Conservation (phyloP, 306 rosid species). For the Prunus kanzakura region DNA sequence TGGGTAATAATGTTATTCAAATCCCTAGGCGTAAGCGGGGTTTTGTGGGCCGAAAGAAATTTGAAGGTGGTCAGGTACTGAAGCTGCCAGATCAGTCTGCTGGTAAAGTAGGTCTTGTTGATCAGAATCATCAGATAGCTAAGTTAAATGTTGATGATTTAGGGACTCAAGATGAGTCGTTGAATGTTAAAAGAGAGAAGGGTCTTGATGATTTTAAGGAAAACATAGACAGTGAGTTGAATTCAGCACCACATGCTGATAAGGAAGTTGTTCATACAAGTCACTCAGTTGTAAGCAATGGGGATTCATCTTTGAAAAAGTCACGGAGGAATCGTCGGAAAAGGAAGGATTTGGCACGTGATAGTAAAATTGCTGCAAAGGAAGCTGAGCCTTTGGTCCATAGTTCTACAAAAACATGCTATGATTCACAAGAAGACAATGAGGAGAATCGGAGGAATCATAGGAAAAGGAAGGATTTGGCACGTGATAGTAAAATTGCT, state of each 20-base stretch:
- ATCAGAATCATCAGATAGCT: slow-evolving; percentile 46
- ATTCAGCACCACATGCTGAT: slow-evolving; percentile 16
- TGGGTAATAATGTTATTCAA: slow-evolving; percentile 44
- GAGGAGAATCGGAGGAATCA: slow-evolving; percentile 60
- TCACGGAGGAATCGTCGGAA: slow-evolving; percentile 48
- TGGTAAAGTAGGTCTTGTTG: slow-evolving; percentile 34
- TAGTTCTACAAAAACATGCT: slow-evolving; percentile 39
- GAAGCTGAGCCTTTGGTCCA: slow-evolving; percentile 47
- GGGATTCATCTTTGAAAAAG: slow-evolving; percentile 41
- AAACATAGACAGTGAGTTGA: slow-evolving; percentile 15
- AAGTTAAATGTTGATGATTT: slow-evolving; percentile 45
- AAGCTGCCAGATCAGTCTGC: slow-evolving; percentile 38
- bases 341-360: slow-evolving; percentile 37
- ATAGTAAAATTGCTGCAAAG: slow-evolving; percentile 30
- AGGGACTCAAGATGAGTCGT: slow-evolving; percentile 15
- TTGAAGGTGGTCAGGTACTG: slow-evolving; percentile 30
- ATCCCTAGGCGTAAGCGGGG: slow-evolving; percentile 88
- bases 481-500: slow-evolving; percentile 30
- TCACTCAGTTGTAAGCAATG: slow-evolving; percentile 52
- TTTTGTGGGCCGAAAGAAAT: slow-evolving; percentile 68
- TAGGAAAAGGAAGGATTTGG: slow-evolving; percentile 34
- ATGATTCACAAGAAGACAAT: slow-evolving; percentile 55
- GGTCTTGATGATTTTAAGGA: slow-evolving; percentile 26
- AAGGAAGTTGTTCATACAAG: slow-evolving; percentile 18
- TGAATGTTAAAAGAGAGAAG: slow-evolving; percentile 13